phyloP scores from a whole-genome alignment of 2,329 filamentous ascomycete species.

The Leptodontidium sp. region DNA sequence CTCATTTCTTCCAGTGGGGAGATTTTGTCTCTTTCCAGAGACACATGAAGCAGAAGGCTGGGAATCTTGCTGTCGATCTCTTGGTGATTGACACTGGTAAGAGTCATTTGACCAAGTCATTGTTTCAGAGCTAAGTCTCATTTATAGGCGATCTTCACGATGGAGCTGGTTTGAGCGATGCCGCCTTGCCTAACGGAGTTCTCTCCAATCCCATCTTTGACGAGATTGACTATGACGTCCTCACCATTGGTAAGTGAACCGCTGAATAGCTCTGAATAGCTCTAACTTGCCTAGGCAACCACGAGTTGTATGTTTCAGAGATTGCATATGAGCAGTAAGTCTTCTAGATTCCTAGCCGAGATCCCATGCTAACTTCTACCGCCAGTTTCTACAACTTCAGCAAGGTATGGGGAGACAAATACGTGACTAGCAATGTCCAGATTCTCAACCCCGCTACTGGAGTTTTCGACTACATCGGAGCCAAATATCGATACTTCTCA shows the following conservation, averaged over 20 bases:
- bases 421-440: conserved; percentile 92
- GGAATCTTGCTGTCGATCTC: conserved; percentile 80
- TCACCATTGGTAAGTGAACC: conserved; percentile 66
- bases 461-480: conserved; percentile 76
- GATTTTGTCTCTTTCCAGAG: conserved; percentile 93
- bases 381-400: conserved; percentile 70
- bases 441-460: conserved; percentile 78
- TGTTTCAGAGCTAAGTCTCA: background rate
- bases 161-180: conserved; percentile 92
- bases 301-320: conserved; percentile 86
- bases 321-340: conserved; percentile 52
- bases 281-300: conserved; percentile 64
- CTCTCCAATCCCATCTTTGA: conserved; percentile 88
- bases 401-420: conserved; percentile 74
- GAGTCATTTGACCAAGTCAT: background rate
- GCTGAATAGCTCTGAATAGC: background rate
- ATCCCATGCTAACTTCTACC: background rate
- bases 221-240: conserved; percentile 80
- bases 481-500: conserved; percentile 86
- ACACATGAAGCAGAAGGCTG: conserved; percentile 80
- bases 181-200: conserved; percentile 83
- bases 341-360: background rate
- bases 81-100: conserved; percentile 84
- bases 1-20: conserved; percentile 67
- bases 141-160: conserved; percentile 74